These are phyloP conservation scores for Bipolaris zeicola DNA, from an alignment of 2,329 filamentous ascomycete genomes.

Conservation along the genomic window DNA sequence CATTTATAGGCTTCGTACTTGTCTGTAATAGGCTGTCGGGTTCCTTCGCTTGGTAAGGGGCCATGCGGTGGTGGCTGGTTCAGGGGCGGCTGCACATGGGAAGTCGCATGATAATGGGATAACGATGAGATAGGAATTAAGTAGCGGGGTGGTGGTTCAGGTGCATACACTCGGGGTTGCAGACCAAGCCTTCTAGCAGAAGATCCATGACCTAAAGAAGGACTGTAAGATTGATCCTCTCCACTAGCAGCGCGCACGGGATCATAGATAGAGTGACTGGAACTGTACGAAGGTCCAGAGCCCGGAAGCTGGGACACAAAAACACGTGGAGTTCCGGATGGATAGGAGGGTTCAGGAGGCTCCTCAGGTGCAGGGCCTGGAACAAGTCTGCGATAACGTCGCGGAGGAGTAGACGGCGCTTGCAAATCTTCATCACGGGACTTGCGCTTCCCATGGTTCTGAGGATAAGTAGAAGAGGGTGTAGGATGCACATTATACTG, in stretches of 20 bases:
- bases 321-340: not conserved
- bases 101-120: too few species aligned
- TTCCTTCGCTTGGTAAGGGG: not conserved
- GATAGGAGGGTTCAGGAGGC: not conserved
- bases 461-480: not conserved
- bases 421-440: not conserved
- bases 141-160: too few species aligned
- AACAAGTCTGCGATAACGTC: not conserved
- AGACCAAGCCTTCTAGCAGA: not conserved
- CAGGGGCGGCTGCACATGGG: too few species aligned
- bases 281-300: not conserved
- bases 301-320: not conserved
- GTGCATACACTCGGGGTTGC: not conserved
- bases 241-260: not conserved
- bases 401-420: not conserved
- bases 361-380: not conserved
- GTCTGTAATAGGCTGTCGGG: slow-evolving; percentile 22
- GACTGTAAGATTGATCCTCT: not conserved
- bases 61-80: too few species aligned
- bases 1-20: slow-evolving; percentile 32
- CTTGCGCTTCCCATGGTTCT: not conserved
- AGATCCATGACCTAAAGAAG: not conserved
- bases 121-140: too few species aligned
- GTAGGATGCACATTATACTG: not conserved
- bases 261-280: not conserved